Percentiles rank a stretch among this genome's conserved stretches.
phyloP scores from a whole-genome alignment of 805 yeast genomes.

The Yamadazyma tumulicola region DNA sequence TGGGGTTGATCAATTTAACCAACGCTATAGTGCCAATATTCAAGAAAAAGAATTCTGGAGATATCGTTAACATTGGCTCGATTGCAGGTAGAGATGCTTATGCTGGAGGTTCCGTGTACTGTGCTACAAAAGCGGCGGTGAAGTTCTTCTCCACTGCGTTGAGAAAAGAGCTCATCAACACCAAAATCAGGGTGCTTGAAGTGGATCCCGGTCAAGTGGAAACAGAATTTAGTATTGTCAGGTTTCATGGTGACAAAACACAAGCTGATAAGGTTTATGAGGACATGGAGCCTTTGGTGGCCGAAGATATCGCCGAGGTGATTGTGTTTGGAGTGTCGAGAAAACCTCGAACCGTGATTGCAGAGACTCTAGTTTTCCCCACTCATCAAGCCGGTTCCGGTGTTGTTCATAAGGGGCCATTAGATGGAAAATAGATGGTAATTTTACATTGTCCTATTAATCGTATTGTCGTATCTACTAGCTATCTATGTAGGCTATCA shows the following conservation, averaged over 20 bases:
- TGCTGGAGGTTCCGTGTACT: conserved; percentile 37
- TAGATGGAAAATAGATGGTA: conserved; percentile 6
- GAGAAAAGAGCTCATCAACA: conserved; percentile 34
- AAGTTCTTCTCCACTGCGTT: conserved; percentile 30
- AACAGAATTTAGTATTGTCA: conserved; percentile 36
- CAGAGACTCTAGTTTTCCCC: conserved; percentile 37
- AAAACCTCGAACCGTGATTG: conserved; percentile 33
- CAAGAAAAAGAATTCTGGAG: conserved; percentile 33
- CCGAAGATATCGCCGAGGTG: conserved; percentile 37
- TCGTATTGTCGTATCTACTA: not conserved
- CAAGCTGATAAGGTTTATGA: conserved; percentile 32
- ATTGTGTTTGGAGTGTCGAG: conserved; percentile 35
- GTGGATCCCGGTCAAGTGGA: conserved; percentile 41
- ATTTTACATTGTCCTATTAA: not conserved
- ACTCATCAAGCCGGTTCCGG: conserved; percentile 34
- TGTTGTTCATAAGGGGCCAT: conserved; percentile 18
- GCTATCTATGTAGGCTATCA: too few relatives aligned
- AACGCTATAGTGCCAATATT: conserved; percentile 36
- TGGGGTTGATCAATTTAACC: conserved; percentile 34
- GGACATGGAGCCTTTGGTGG: conserved; percentile 31
- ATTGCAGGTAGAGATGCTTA: conserved; percentile 39
- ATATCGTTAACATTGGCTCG: conserved; percentile 35
- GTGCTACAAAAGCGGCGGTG: conserved; percentile 38
- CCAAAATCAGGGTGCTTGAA: conserved; percentile 35
- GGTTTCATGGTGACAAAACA: conserved; percentile 30